Evolutionary conservation across 176 grass and related monocot species (phyloP), one percentile per base, ranked within the genome.

Genomic region (Saccharum spontaneum): DNA sequence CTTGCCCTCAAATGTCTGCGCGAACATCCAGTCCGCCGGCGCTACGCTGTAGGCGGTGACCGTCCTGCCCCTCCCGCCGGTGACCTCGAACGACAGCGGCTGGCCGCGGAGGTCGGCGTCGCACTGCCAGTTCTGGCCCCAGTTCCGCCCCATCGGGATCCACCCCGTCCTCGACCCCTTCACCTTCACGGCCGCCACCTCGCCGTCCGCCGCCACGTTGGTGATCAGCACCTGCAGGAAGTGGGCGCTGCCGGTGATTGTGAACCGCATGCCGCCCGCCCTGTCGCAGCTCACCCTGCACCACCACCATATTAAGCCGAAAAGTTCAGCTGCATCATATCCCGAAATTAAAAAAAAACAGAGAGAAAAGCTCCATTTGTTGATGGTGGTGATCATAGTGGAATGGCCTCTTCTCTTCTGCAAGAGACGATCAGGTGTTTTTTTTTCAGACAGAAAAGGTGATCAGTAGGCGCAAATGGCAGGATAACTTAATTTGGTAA

Each of bases 61-160:
- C 11, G 88, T 90, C 62, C 81, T 67, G 17, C 92, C 90, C 20
- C 77, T 72, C 37, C 91, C 86, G 57, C 70, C 82, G 52, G 90
- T 89, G 76, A 99, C 86, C 74, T 99, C 97, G 17, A 94, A 97
- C 8, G 97, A 99, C 60, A 99, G 71, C 0, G 92, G 92, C 82
- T 99, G 97, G 61, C 79, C 88, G 14, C 86, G 88, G 44, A 99
- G 86, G 82, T 99, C 90, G 10, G 91, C 91, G 43, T 92, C 86
- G 54, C 97, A 99, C 39, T 99, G 94, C 97, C 97, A 99, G 54
- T 94, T 99, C 93, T 96, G 93, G 6, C 97, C 97, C 97, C 94
- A 97, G 90, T 97, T 99, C 63, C 94, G 87, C 34, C 90, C 94
- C 97, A 99, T 96, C 0, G 91, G 91, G 15, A 99, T 96, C 94